Evolutionary conservation across 441 rosid species (phyloP), one percentile per base, ranked within the genome.

Genomic region (Arabidopsis lyrata): DNA sequence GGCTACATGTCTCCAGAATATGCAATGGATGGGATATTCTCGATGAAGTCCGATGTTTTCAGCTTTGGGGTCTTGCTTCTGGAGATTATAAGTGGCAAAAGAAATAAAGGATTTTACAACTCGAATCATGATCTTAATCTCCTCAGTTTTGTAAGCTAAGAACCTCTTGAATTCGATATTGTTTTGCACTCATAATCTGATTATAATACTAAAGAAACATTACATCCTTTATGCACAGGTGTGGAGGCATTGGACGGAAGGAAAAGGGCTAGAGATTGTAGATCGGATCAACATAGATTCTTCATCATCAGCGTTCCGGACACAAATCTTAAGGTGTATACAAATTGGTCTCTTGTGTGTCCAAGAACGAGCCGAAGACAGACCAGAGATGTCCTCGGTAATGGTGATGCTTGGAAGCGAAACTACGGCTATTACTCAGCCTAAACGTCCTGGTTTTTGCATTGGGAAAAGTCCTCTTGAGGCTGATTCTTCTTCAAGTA

Each of bases 1-100:
- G 68, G 68, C 10, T 63, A 85, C 12, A 85, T 84, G 84, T 71
- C 87, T 3, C 88, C 84, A 0, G 85, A 84, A 47, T 83, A 83
- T 22, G 81, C 81, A 11, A 65, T 82, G 31, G 76, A 66, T 1
- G 83, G 87, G 10, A 52, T 71, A 13, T 83, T 78, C 32, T 80
- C 84, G 0, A 6, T 38, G 12, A 84, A 83, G 72, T 82, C 84
- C 0, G 83, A 86, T 39, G 78, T 80, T 4, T 86, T 80, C 44
- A 84, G 85, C 71, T 84, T 81, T 5, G 39, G 35, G 2, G 45
- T 41, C 7, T 41, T 41, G 45, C 45, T 41, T 41, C 8, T 15
- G 0, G 22, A 15, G 11, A 15, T 15, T 45, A 42, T 42, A 42
- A 12, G 47, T 42, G 47, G 47, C 47, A 42, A 48, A 31, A 14